Evolutionary conservation across 1,284 basidiomycete genomes (phyloP).

Genomic region (Sanghuangporus weigelae): DNA sequence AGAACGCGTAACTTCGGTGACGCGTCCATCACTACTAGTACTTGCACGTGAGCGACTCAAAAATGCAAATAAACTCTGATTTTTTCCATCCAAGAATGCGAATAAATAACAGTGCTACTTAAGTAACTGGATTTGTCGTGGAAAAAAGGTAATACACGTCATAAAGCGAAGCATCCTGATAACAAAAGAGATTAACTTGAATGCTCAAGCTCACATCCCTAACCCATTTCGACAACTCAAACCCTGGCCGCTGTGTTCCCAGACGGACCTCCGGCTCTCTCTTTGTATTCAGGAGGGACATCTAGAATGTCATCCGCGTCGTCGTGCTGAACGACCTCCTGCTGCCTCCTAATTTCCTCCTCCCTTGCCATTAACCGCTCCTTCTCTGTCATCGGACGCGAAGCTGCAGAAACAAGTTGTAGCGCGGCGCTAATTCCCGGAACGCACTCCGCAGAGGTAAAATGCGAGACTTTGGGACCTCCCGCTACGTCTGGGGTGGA

Average conservation of each 20-base stretch:
- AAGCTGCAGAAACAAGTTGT: not conserved
- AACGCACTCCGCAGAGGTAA: no score
- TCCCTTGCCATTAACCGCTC: slow-evolving; percentile 2
- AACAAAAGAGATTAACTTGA: no score
- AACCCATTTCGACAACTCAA: not conserved
- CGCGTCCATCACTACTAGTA: not conserved
- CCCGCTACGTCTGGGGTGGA: not conserved
- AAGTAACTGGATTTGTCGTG: no score
- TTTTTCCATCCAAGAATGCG: no score
- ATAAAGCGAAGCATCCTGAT: no score
- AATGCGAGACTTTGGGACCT: not conserved
- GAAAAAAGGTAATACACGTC: no score
- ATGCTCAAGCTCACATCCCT: not conserved
- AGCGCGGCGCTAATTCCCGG: not conserved
- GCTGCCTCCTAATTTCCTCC: not conserved
- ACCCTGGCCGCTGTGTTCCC: not conserved
- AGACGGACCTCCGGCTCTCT: not conserved
- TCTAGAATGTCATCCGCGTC: slow-evolving; percentile 14
- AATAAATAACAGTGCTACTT: no score
- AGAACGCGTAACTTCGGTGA: slow-evolving; percentile 1
- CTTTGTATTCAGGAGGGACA: slow-evolving; percentile 12
- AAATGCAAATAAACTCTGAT: not conserved
- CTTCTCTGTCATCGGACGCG: slow-evolving; percentile 1
- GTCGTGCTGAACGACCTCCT: slow-evolving; percentile 4
- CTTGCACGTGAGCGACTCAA: not conserved